Percentiles rank a stretch among this genome's conserved stretches.
These are phyloP conservation scores for Pseudonitzschia delicatissima DNA, from an alignment of 108 stramenopile species.

Conservation along the genomic window DNA sequence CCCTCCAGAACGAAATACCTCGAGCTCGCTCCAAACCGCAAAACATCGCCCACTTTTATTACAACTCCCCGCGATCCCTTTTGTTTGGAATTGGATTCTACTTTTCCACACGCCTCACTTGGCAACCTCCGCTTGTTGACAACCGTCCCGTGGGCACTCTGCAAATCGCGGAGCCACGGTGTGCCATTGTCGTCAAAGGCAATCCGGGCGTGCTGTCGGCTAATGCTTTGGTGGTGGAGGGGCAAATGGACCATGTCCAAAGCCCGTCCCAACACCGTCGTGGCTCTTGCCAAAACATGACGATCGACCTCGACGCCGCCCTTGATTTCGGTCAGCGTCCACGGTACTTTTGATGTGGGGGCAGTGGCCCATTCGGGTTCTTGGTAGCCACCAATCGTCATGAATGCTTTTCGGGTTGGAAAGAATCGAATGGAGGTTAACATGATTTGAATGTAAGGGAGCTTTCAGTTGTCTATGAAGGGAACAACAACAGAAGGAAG, in stretches of 20 bases:
- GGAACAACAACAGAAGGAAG: too few relatives aligned
- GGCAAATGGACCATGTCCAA: constrained; percentile 56
- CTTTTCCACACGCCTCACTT: constrained; percentile 46
- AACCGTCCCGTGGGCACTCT: constrained; percentile 62
- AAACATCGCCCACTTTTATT: constrained; percentile 67
- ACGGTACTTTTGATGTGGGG: constrained; percentile 12
- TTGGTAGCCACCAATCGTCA: constrained; percentile 18
- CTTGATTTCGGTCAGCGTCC: constrained; percentile 53
- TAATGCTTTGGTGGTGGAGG: constrained; percentile 64
- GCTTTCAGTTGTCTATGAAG: too few relatives aligned
- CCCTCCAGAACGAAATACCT: constrained; percentile 66
- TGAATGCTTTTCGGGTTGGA: too few relatives aligned
- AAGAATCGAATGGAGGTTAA: too few relatives aligned
- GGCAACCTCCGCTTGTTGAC: constrained; percentile 63
- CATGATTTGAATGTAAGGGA: too few relatives aligned
- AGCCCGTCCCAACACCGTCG: constrained; percentile 64
- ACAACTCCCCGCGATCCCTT: constrained; percentile 62
- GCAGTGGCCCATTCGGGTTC: constrained; percentile 28
- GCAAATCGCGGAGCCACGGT: constrained; percentile 70
- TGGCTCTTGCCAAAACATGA: constrained; percentile 26
- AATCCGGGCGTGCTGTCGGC: constrained; percentile 74
- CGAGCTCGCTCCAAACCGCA: constrained; percentile 70
- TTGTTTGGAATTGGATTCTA: constrained; percentile 21
- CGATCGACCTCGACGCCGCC: constrained; percentile 36
- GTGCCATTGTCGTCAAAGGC: constrained; percentile 58